A percentile compares a stretch with the other conserved stretches of the same genome.
Evolutionary conservation across 768 basidiomycete species (phyloP).

Genomic region (Boletellus sp.): DNA sequence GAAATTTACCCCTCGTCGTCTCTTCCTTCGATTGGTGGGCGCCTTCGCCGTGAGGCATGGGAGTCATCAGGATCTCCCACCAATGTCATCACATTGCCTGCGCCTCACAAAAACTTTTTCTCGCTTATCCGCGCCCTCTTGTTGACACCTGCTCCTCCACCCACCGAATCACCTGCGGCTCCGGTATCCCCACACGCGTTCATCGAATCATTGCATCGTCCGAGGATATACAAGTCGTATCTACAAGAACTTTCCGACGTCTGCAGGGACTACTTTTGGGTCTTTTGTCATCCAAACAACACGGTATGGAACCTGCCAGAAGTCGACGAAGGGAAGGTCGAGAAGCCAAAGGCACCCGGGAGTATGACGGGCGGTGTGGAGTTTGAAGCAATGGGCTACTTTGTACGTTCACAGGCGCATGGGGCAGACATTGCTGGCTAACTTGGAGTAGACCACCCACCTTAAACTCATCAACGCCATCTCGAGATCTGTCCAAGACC

Average conservation of each 20-base stretch:
- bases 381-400: conserved; percentile 93
- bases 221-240: conserved; percentile 78
- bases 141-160: conserved; percentile 67
- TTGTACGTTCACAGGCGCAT: conserved; percentile 52
- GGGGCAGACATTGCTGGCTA: conserved; percentile 9
- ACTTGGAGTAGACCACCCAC: conserved; percentile 67
- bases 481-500: conserved; percentile 57
- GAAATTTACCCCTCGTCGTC: conserved; percentile 80
- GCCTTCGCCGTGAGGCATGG: conserved; percentile 51
- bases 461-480: conserved; percentile 83
- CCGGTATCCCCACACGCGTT: conserved; percentile 77
- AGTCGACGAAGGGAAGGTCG: conserved; percentile 79
- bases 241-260: conserved; percentile 82
- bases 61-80: conserved; percentile 44
- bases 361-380: conserved; percentile 99
- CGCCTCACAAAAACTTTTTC: conserved; percentile 69
- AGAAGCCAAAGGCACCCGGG: conserved; percentile 89
- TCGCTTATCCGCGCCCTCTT: conserved; percentile 72
- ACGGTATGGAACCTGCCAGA: conserved; percentile 83
- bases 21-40: conserved; percentile 49
- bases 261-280: conserved; percentile 94
- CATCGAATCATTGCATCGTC: conserved; percentile 65
- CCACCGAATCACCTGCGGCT: conserved; percentile 55
- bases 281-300: conserved; percentile 95
- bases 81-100: conserved; percentile 61